Evolutionary conservation across 1,284 basidiomycete species (phyloP), one percentile per base, ranked within the genome.

Genomic region (Irpex lacteus): DNA sequence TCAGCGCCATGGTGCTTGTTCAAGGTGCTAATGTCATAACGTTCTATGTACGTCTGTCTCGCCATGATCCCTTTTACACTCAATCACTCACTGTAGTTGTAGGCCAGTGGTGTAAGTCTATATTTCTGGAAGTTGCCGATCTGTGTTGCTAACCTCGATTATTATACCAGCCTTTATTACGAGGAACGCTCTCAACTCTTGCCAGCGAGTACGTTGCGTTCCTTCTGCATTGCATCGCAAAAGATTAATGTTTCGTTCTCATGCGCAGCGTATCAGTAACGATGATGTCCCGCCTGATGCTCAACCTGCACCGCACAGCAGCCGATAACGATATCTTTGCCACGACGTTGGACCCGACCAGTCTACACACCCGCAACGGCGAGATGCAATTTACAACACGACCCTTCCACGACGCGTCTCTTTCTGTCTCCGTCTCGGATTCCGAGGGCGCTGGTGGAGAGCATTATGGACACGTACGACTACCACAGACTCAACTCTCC

Each of bases 1-100:
- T n/a, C 58, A 68, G 67, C 9, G 61, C 65, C 21, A 68, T 68
- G 67, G 65, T 65, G 4, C 57, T 55, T 34, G 67, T 62, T 19
- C 66, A 68, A 34, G 47, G 52, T 40, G 63, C 65, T 7, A 68
- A 66, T 56, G 58, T 55, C 26, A 15, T 68, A 3, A 66, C 67
- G n/a, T 68, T 64, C 62, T 68, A 66, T 47, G 67, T 68, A 49
- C 13, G 67, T 44, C 40, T 44, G 3, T 15, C 15, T 44, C 40
- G 15, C 40, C 15, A 11, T 44, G 11, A 44, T 44, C 8, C 15
- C 40, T 3, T 44, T 11, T 44, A 44, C 40, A 11, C 26, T 26
- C 4, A 3, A 26, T 26, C 11, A 4, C 40, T 44, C 40, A 44
- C 40, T 15, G 15, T 11, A 11, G 40, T 44, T 44, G 15, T 15